A percentile compares a stretch with the other conserved stretches of the same genome.
Evolutionary conservation across 805 yeast genomes (phyloP).

Genomic region (Suhomyces sp.): DNA sequence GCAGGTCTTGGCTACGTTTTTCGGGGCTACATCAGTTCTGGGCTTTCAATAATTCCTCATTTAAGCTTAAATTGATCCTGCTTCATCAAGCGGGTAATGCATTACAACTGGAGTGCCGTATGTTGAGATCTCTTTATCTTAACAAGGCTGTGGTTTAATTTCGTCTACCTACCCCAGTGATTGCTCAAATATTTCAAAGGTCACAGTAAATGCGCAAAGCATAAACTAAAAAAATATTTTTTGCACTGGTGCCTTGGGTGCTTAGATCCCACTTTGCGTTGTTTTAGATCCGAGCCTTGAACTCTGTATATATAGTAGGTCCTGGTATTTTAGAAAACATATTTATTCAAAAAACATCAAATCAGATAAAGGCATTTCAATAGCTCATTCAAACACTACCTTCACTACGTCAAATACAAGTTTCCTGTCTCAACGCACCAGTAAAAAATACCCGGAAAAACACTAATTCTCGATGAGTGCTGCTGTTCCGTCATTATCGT

Average conservation of each 20-base stretch:
- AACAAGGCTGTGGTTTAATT: too few species aligned
- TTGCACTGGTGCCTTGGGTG: background rate
- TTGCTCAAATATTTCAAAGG: too few species aligned
- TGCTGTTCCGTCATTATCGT: background rate
- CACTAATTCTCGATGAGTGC: background rate
- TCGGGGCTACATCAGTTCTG: too few species aligned
- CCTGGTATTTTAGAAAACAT: background rate
- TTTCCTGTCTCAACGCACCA: background rate
- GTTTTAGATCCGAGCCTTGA: background rate
- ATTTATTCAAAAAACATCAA: background rate
- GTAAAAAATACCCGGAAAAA: background rate
- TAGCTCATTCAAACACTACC: background rate
- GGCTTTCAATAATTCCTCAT: too few species aligned
- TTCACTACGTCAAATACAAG: background rate
- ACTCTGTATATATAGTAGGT: background rate
- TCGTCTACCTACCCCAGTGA: background rate
- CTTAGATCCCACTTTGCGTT: background rate
- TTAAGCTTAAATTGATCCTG: too few species aligned
- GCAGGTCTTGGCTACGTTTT: too few species aligned
- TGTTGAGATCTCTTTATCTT: too few species aligned
- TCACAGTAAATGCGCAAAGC: background rate
- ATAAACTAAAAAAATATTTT: background rate
- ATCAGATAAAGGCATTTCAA: background rate
- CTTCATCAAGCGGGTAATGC: too few species aligned
- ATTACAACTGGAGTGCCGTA: too few species aligned